Percentiles rank a stretch among this genome's conserved stretches.
phyloP scores from a whole-genome alignment of 2,329 filamentous ascomycete genomes.

The Penicillium occitanis region DNA sequence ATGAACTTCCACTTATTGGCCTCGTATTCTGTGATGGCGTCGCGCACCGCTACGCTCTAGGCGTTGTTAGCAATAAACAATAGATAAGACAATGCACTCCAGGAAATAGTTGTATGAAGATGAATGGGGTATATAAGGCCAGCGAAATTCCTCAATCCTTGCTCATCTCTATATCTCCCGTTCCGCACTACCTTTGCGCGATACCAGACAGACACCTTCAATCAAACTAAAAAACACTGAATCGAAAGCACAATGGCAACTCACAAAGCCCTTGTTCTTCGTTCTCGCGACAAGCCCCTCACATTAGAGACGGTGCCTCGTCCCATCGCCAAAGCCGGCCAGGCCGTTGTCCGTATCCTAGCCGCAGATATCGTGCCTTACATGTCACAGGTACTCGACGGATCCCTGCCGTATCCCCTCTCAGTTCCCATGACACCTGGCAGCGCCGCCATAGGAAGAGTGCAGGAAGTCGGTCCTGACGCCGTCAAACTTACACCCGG shows the following conservation, averaged over 20 bases:
- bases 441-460: slow-evolving; percentile 35
- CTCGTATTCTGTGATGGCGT: slow-evolving; percentile 98
- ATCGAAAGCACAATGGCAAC: slow-evolving; percentile 10
- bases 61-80: background rate
- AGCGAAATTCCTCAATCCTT: background rate
- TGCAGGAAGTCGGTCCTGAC: slow-evolving; percentile 39
- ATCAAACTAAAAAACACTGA: background rate
- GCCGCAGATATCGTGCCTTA: slow-evolving; percentile 42
- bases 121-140: background rate
- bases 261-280: slow-evolving; percentile 14
- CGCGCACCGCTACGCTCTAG: slow-evolving; percentile 62
- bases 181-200: background rate
- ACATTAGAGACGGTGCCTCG: slow-evolving; percentile 33
- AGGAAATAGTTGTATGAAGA: background rate
- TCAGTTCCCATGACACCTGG: slow-evolving; percentile 39
- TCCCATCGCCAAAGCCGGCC: slow-evolving; percentile 37
- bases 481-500: slow-evolving; percentile 33
- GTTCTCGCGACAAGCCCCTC: slow-evolving; percentile 25
- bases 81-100: background rate
- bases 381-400: slow-evolving; percentile 39
- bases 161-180: background rate
- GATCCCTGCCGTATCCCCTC: slow-evolving; percentile 32
- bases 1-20: slow-evolving; percentile 99
- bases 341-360: slow-evolving; percentile 41
- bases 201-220: background rate